Evolutionary conservation across 805 yeast genomes (phyloP), one percentile per base, ranked within the genome.

Genomic region (Wickerhamiella nectarea): DNA sequence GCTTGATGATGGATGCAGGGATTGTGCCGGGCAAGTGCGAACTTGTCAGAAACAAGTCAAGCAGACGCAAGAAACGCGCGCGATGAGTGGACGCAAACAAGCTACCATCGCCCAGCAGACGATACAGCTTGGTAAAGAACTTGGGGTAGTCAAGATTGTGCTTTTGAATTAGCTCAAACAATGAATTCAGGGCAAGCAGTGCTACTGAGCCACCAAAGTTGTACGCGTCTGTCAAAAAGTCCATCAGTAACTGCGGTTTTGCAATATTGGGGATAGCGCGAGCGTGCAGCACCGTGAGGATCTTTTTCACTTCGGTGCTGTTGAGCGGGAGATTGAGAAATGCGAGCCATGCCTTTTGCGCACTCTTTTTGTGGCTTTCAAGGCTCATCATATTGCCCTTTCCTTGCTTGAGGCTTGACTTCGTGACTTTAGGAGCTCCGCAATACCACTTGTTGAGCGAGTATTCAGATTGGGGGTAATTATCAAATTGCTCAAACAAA

Each of bases 141-240:
- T 85, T 79, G 14, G 97, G 96, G 59, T 89, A 89, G 56, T 89
- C 97, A 53, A 89, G 68, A 57, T 87, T 87, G 60, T 75, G 76
- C 45, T 70, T 68, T 54, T 74, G 82, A 78, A 89, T 89, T 47
- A 89, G 68, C 54, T 76, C 85, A 63, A 85, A 89, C 42, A 89
- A 66, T 9, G 95, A 93, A 60, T 86, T 89, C 53, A 89, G 69
- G 2, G 97, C 79, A 43, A 91, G 64, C 36, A 89, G 74, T 14
- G 87, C 80, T 11, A 79, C 66, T 6, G 79, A 69, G 3, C 75
- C 76, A 37, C 74, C 67, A 42, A 71, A 64, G 51, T 81, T 70
- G 57, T 85, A 87, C 2, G 93, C 78, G 48, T 83, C 94, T 0
- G 95, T 85, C 47, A 89, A 67, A 58, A 89, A 91, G 64, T 89